Conservation (phyloP, 805 yeast species). For the Groenewaldozyma tartarivorans region DNA sequence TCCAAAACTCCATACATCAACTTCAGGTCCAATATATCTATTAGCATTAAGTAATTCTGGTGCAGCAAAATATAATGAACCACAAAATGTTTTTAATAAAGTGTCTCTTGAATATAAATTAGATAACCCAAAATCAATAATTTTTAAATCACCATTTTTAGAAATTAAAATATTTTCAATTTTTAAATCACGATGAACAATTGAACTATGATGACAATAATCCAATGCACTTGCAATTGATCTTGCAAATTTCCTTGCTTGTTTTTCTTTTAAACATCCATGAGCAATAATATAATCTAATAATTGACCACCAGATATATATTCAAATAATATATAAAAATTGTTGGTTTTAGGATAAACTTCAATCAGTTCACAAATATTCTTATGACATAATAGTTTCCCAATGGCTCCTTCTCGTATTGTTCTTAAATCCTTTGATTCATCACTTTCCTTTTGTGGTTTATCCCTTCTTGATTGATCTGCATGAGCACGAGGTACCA, state of each 20-base stretch:
- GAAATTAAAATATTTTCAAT: conserved; percentile 61
- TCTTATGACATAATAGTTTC: conserved; percentile 80
- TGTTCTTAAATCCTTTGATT: conserved; percentile 85
- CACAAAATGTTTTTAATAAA: conserved; percentile 87
- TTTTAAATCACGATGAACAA: conserved; percentile 84
- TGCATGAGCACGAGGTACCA: conserved; percentile 82
- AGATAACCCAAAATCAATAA: conserved; percentile 93
- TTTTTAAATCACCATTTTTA: conserved; percentile 85
- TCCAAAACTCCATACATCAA: conserved; percentile 97
- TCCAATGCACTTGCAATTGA: conserved; percentile 91
- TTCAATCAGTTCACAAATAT: conserved; percentile 83
- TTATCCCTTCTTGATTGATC: conserved; percentile 54
- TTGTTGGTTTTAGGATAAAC: conserved; percentile 95
- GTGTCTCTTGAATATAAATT: conserved; percentile 67
- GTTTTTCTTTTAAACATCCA: conserved; percentile 86
- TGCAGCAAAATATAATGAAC: conserved; percentile 95
- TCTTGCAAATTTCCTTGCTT: conserved; percentile 89
- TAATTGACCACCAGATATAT: conserved; percentile 95
- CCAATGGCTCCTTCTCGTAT: conserved; percentile 94
- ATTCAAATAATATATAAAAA: conserved; percentile 93
- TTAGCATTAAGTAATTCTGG: conserved; percentile 90
- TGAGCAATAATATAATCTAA: conserved; percentile 94
- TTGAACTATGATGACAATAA: conserved; percentile 87
- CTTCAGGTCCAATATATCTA: conserved; percentile 94
- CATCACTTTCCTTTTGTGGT: conserved; percentile 37